Percentiles rank a stretch among this genome's conserved stretches.
Conservation (phyloP, 306 rosid species). For the Elaeagnus macrophylla region DNA sequence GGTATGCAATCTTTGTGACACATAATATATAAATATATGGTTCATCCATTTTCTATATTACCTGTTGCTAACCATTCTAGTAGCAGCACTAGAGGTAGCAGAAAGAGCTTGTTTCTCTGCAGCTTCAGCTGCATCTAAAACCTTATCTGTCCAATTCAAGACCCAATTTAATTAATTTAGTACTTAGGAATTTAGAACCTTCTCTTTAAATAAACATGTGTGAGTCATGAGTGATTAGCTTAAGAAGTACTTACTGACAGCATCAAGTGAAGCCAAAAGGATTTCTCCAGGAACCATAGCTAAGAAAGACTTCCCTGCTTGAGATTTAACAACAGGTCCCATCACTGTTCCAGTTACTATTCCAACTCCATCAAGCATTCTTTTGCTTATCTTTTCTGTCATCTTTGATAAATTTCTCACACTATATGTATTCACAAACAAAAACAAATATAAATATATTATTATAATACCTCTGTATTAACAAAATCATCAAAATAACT, state of each 20-base stretch:
- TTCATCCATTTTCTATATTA: not conserved
- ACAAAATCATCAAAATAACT: not conserved
- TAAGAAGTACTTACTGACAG: constrained; percentile 59
- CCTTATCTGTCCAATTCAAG: constrained; percentile 48
- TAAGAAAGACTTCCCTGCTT: constrained; percentile 72
- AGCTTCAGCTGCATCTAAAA: constrained; percentile 85
- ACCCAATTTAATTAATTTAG: not conserved
- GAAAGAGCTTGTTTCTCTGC: constrained; percentile 79
- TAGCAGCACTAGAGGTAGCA: constrained; percentile 66
- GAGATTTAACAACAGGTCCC: constrained; percentile 57
- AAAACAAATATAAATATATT: not conserved
- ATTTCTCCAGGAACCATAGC: constrained; percentile 84
- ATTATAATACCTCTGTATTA: too few species aligned
- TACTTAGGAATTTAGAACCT: too few species aligned
- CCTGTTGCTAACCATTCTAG: constrained; percentile 66
- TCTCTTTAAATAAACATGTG: too few species aligned
- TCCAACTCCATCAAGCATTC: constrained; percentile 78
- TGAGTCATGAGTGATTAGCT: too few species aligned
- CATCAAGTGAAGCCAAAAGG: constrained; percentile 83
- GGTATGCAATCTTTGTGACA: too few species aligned
- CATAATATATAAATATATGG: too few species aligned
- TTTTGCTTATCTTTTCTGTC: constrained; percentile 81
- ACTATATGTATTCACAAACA: constrained; percentile 24
- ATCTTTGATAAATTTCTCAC: constrained; percentile 65
- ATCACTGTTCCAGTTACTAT: constrained; percentile 63